phyloP scores from a whole-genome alignment of 2,329 filamentous ascomycete species.

The Coniochaeta sp. region DNA sequence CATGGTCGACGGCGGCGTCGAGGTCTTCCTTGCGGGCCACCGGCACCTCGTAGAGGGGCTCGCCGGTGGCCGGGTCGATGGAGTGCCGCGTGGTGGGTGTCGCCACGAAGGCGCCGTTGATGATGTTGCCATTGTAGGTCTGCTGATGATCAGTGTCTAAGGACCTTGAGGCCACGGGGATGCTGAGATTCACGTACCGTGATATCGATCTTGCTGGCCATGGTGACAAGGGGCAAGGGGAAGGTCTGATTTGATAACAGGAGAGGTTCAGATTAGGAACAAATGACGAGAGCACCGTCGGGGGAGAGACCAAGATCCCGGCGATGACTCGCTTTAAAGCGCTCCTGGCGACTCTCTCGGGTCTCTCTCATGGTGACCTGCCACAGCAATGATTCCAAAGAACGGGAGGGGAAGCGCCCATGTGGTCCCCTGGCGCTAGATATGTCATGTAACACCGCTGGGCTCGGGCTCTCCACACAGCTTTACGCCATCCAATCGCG shows the following conservation, averaged over 20 bases:
- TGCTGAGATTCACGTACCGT: neutral
- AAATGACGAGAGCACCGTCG: too few relatives aligned
- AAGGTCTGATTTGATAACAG: neutral
- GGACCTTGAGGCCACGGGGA: neutral
- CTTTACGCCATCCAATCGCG: neutral
- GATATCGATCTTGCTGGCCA: neutral
- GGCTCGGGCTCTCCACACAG: neutral
- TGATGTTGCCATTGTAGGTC: constrained; percentile 16
- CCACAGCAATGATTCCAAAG: too few relatives aligned
- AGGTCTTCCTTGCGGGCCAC: constrained; percentile 28
- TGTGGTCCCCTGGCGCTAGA: neutral
- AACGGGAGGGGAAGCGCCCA: neutral
- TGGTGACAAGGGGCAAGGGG: neutral
- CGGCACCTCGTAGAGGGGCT: constrained; percentile 26
- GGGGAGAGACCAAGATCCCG: neutral
- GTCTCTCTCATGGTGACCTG: neutral
- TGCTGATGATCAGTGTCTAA: neutral
- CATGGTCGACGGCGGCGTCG: constrained; percentile 28
- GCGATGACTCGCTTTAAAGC: neutral
- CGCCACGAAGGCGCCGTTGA: constrained; percentile 12
- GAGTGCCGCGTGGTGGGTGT: constrained; percentile 17
- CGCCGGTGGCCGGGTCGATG: constrained; percentile 25
- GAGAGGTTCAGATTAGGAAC: neutral
- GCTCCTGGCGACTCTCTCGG: neutral
- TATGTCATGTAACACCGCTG: neutral